Percentiles rank a stretch among this genome's conserved stretches.
Evolutionary conservation across 108 stramenopile species (phyloP).

Genomic region (Skeletonema tropicum): DNA sequence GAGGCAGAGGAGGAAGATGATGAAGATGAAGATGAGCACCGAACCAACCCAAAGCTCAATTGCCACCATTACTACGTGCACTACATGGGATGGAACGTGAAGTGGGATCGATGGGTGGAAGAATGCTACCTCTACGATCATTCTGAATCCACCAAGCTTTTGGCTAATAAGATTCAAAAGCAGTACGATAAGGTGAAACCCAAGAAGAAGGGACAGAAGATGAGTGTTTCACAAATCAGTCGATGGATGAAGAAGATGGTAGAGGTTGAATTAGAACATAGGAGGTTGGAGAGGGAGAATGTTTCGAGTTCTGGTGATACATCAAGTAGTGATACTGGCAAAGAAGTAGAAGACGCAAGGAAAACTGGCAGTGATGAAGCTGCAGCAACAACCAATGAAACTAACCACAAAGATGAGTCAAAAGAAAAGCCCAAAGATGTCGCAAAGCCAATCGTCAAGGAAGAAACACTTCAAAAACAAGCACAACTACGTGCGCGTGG

Average conservation of each 20-base stretch:
- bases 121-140: conserved; percentile 53
- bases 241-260: conserved; percentile 30
- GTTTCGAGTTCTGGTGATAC: conserved; percentile 1
- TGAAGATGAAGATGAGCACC: conserved; percentile 18
- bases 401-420: background rate
- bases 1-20: conserved; percentile 19
- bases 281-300: conserved; percentile 25
- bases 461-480: conserved; percentile 28
- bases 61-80: conserved; percentile 80
- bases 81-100: conserved; percentile 73
- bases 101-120: conserved; percentile 85
- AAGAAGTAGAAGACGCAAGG: background rate
- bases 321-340: background rate
- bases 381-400: conserved; percentile 6
- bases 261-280: conserved; percentile 32
- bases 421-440: conserved; percentile 1
- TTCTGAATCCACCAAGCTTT: conserved; percentile 32
- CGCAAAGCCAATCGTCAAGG: conserved; percentile 18
- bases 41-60: conserved; percentile 19
- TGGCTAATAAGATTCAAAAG: conserved; percentile 44
- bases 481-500: conserved; percentile 32
- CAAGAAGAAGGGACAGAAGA: conserved; percentile 36
- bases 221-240: conserved; percentile 12
- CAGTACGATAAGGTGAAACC: conserved; percentile 47
- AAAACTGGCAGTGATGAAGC: conserved; percentile 7